Evolutionary conservation across 2,329 filamentous ascomycete genomes (phyloP).

Genomic region (Fusarium agapanthi): DNA sequence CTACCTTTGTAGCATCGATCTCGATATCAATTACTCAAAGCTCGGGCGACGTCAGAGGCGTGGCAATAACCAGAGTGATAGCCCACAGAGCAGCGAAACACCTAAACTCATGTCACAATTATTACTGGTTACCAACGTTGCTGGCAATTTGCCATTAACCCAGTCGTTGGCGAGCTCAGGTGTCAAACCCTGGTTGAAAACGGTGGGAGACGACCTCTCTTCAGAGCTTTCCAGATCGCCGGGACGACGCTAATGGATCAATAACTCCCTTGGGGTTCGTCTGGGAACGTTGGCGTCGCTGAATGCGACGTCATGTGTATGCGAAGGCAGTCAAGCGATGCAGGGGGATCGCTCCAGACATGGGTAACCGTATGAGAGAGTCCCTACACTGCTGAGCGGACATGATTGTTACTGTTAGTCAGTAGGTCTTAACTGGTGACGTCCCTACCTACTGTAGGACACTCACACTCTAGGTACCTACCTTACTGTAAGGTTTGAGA

Average conservation of each 20-base stretch:
- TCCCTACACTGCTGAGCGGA: neutral
- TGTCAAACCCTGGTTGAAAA: constrained; percentile 25
- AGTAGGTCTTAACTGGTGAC: neutral
- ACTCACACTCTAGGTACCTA: neutral
- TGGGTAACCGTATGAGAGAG: neutral
- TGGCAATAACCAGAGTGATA: constrained; percentile 13
- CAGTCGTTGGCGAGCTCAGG: constrained; percentile 5
- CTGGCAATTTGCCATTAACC: constrained; percentile 19
- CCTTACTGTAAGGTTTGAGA: neutral
- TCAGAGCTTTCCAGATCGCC: constrained; percentile 40
- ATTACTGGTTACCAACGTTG: constrained; percentile 8
- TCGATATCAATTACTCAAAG: neutral
- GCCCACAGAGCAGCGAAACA: neutral
- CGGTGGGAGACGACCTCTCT: constrained; percentile 27
- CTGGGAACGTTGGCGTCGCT: constrained; percentile 27
- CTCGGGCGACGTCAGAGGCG: constrained; percentile 32
- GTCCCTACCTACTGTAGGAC: neutral
- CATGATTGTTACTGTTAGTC: neutral
- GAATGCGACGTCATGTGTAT: constrained; percentile 26
- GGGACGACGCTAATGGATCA: constrained; percentile 41
- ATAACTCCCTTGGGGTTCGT: constrained; percentile 5
- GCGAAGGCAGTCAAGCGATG: constrained; percentile 11
- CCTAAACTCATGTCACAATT: neutral
- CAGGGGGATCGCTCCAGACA: constrained; percentile 3
- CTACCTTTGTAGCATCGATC: constrained; percentile 23